Percentiles rank a stretch among this genome's conserved stretches.
Conservation (phyloP, 495 filamentous ascomycete species). For the Aspergillus carlsbadensis region DNA sequence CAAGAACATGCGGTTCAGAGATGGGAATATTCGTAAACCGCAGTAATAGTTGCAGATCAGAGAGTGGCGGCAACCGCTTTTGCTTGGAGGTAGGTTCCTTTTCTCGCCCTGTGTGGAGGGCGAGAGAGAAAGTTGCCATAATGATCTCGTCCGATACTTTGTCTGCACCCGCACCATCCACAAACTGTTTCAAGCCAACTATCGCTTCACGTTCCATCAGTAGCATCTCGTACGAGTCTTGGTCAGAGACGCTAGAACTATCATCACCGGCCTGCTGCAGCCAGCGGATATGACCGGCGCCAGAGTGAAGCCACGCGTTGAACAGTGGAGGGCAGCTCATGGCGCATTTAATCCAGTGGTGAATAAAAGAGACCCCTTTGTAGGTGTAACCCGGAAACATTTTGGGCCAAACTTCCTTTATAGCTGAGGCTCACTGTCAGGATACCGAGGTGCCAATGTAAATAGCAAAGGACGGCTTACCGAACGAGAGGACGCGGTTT, state of each 20-base stretch:
- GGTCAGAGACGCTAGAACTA: no score
- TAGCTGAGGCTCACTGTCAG: neutral
- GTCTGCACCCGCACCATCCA: neutral
- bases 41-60: neutral
- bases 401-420: slow-evolving; percentile 1
- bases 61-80: neutral
- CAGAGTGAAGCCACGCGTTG: slow-evolving; percentile 4
- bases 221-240: neutral
- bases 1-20: neutral
- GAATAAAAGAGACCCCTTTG: neutral
- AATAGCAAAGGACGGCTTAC: neutral
- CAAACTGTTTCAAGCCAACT: neutral
- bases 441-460: neutral
- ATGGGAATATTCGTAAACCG: slow-evolving; percentile 2
- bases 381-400: slow-evolving; percentile 1
- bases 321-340: slow-evolving; percentile 5
- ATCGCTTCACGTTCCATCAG: slow-evolving; percentile 1
- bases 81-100: neutral
- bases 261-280: neutral
- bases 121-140: neutral
- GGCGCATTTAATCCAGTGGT: slow-evolving; percentile 1
- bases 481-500: neutral
- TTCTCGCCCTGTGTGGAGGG: neutral
- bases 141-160: neutral
- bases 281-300: neutral